Base-by-base conservation (phyloP, 495 filamentous ascomycete species). In the Trichoderma erinaceum region DNA sequence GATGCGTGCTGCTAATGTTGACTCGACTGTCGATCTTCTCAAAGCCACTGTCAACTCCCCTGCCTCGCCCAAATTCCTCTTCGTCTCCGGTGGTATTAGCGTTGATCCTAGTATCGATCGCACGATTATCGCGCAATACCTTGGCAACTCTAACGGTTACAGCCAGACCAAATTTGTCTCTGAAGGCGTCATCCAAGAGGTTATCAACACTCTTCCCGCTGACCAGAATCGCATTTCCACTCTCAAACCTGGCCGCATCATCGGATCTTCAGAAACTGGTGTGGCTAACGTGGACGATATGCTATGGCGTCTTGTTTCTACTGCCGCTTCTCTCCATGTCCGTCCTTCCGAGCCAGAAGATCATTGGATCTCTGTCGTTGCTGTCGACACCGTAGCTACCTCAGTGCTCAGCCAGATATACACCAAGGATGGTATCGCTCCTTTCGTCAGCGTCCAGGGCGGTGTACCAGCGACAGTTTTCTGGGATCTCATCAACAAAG, bases 171-270 rank as follows among this genome's bases (percentile, higher is more conserved):
- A 65, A 35, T 65, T 65, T 21, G 64, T 65, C 38, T 41, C 35
- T 35, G 64, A 65, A 35, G 41, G 38, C 13, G 21, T 65, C 5
- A 46, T 65, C 32, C 38, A 65, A 13, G 64, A 41, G 12, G 3
- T 65, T 13, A 41, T 41, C 38, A 23, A 65, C 7, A 23, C 38
- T 27, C 64, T 65, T 11, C 64, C 64, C 11, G 38, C 64, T 32
- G 64, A 41, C 38, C 64, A 65, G 35, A 65, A 65, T 35, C 64
- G 64, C 64, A 41, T 65, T 23, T 41, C 38, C 4, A 65, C 64
- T 8, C 38, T 65, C 64, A 65, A 41, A n/a, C 64, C 64, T 32
- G 64, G 64, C 64, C 64, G 64, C 64, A 65, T 65, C 41, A 65
- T 65, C 10, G 64, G 64, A 25, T 41, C 38, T 32, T 35, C 64